Evolutionary conservation across 1,139 yeast species (phyloP).

Genomic region (Meyerozyma guilliermondii): DNA sequence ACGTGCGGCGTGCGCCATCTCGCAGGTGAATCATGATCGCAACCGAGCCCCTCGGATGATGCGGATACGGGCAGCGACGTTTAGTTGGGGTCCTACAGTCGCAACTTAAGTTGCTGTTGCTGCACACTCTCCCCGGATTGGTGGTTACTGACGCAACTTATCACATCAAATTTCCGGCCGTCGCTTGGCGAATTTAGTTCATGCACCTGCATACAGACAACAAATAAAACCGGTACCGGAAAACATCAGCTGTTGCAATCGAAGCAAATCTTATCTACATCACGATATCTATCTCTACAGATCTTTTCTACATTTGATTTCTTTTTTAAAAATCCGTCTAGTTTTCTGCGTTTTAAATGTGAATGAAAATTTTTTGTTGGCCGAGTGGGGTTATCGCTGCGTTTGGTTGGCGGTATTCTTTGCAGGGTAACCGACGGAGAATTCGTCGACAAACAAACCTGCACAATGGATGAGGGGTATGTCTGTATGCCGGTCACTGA

Average conservation of each 20-base stretch:
- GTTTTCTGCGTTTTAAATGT: too few species aligned
- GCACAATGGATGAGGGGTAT: neutral
- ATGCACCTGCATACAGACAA: neutral
- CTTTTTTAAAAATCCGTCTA: too few species aligned
- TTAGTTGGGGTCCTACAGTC: neutral
- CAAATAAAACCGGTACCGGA: neutral
- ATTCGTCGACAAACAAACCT: neutral
- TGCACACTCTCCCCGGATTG: neutral
- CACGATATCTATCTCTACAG: too few species aligned
- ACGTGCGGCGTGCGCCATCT: constrained; percentile 1
- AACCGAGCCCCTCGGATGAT: neutral
- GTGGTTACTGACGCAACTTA: neutral
- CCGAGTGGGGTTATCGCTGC: constrained; percentile 1
- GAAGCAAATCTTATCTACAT: neutral
- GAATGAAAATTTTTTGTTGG: neutral
- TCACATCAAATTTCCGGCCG: neutral
- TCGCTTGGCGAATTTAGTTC: neutral
- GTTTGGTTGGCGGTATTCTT: neutral
- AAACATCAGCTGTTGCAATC: neutral
- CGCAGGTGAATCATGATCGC: constrained; percentile 1
- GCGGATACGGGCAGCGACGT: neutral
- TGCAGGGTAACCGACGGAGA: neutral
- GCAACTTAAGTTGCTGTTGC: too few species aligned
- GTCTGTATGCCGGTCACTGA: neutral
- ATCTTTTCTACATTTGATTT: too few species aligned